These are phyloP conservation scores for Neurospora sp. DNA, from an alignment of 495 filamentous ascomycete genomes.

Conservation along the genomic window DNA sequence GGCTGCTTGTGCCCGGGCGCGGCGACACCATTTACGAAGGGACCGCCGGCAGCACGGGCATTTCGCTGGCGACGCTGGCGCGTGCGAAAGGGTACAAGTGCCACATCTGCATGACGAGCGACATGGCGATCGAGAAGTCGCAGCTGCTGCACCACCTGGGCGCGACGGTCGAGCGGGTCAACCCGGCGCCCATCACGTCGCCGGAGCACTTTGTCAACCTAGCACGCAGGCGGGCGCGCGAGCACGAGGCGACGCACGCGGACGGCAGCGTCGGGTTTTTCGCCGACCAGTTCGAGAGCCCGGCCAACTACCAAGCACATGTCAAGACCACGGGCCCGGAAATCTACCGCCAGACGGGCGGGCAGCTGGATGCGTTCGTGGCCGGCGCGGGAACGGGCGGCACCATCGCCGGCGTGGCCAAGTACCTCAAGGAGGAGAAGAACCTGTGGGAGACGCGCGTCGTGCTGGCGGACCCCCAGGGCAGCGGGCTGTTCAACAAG, in stretches of 20 bases:
- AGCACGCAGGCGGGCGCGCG: constrained; percentile 62
- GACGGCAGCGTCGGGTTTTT: constrained; percentile 63
- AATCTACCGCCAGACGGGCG: constrained; percentile 69
- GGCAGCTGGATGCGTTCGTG: constrained; percentile 77
- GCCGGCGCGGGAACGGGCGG: constrained; percentile 94
- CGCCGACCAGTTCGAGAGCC: constrained; percentile 91
- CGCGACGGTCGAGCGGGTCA: constrained; percentile 78
- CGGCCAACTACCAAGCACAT: constrained; percentile 80
- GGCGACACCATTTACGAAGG: constrained; percentile 97
- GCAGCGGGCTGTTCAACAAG: constrained; percentile 85
- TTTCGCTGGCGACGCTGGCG: constrained; percentile 82
- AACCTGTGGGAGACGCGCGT: constrained; percentile 44
- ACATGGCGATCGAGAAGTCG: constrained; percentile 83
- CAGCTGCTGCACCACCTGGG: constrained; percentile 82
- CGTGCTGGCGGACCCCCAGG: constrained; percentile 88
- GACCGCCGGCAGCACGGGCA: constrained; percentile 88
- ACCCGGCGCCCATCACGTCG: constrained; percentile 83
- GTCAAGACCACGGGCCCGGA: constrained; percentile 78
- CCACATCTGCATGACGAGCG: constrained; percentile 95
- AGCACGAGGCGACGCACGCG: constrained; percentile 46
- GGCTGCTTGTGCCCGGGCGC: constrained; percentile 64
- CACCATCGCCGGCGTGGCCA: constrained; percentile 78
- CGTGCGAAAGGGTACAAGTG: constrained; percentile 82
- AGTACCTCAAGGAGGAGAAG: constrained; percentile 60
- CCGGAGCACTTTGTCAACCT: constrained; percentile 91